A percentile compares a stretch with the other conserved stretches of the same genome.
phyloP scores from a whole-genome alignment of 768 basidiomycete genomes.

The Suillus brevipes region DNA sequence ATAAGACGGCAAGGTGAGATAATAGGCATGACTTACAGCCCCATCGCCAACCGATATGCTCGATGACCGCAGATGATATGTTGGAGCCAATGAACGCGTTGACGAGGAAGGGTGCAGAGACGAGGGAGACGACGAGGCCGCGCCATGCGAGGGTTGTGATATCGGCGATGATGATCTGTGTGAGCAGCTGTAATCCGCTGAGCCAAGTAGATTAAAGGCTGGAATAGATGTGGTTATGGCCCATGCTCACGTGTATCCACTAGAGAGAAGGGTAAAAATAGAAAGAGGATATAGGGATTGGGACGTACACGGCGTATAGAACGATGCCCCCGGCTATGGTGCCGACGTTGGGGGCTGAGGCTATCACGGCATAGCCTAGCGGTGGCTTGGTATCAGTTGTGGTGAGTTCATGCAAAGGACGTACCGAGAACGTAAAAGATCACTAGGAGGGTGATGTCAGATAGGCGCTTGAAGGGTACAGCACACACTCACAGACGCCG shows the following conservation, averaged over 20 bases:
- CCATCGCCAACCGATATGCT: conserved; percentile 64
- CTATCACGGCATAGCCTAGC: conserved; percentile 53
- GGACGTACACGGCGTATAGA: conserved; percentile 52
- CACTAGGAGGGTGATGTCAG: conserved; percentile 31
- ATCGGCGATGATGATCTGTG: conserved; percentile 64
- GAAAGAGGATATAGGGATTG: background rate
- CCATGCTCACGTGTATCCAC: conserved; percentile 55
- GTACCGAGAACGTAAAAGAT: conserved; percentile 61
- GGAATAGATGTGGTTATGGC: conserved; percentile 12
- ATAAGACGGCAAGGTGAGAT: background rate
- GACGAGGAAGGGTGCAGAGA: conserved; percentile 54
- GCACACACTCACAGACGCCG: conserved; percentile 54
- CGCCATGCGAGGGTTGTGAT: conserved; percentile 60
- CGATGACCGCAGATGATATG: conserved; percentile 46
- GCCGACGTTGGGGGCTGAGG: conserved; percentile 45
- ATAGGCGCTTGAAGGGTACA: background rate
- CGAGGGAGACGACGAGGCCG: conserved; percentile 48
- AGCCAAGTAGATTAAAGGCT: background rate
- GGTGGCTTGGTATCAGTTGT: background rate
- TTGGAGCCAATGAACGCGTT: conserved; percentile 69
- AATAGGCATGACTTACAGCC: conserved; percentile 48
- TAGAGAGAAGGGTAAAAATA: conserved; percentile 32
- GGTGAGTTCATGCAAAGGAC: conserved; percentile 16
- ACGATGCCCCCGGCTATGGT: conserved; percentile 55
- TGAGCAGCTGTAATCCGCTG: conserved; percentile 62